phyloP scores from a whole-genome alignment of 1,139 yeast genomes.

The Pichia sp. region DNA sequence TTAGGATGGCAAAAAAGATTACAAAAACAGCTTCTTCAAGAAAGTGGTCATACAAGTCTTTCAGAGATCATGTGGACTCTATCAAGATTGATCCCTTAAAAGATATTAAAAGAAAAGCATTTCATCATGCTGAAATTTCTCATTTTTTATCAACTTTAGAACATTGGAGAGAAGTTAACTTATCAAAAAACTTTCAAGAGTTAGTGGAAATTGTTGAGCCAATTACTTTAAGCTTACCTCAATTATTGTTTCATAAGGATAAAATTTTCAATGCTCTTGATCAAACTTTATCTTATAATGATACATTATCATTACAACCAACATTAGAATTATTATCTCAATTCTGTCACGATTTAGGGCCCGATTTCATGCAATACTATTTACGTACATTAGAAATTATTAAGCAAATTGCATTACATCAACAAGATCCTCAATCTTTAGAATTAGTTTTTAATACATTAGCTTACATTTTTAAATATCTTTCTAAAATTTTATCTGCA shows the following conservation, averaged over 20 bases:
- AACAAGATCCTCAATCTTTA: slow-evolving; percentile 56
- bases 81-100: slow-evolving; percentile 81
- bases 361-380: slow-evolving; percentile 77
- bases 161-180: slow-evolving; percentile 84
- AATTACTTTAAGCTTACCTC: slow-evolving; percentile 68
- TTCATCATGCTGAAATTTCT: slow-evolving; percentile 56
- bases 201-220: slow-evolving; percentile 53
- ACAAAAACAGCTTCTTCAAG: slow-evolving; percentile 51
- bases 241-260: slow-evolving; percentile 65
- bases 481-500: slow-evolving; percentile 55
- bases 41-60: slow-evolving; percentile 64
- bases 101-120: slow-evolving; percentile 55
- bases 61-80: slow-evolving; percentile 76
- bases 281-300: slow-evolving; percentile 41
- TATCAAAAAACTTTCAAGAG: slow-evolving; percentile 65
- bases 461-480: slow-evolving; percentile 85
- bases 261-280: slow-evolving; percentile 52
- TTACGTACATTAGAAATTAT: slow-evolving; percentile 46
- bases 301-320: slow-evolving; percentile 73
- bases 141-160: slow-evolving; percentile 74
- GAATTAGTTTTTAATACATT: slow-evolving; percentile 83
- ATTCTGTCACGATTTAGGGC: slow-evolving; percentile 88
- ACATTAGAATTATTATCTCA: slow-evolving; percentile 74
- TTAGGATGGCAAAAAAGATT: slow-evolving; percentile 30
- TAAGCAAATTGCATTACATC: slow-evolving; percentile 43